Conservation (phyloP, 2,329 filamentous ascomycete species). For the Trichoderma atroviride region DNA sequence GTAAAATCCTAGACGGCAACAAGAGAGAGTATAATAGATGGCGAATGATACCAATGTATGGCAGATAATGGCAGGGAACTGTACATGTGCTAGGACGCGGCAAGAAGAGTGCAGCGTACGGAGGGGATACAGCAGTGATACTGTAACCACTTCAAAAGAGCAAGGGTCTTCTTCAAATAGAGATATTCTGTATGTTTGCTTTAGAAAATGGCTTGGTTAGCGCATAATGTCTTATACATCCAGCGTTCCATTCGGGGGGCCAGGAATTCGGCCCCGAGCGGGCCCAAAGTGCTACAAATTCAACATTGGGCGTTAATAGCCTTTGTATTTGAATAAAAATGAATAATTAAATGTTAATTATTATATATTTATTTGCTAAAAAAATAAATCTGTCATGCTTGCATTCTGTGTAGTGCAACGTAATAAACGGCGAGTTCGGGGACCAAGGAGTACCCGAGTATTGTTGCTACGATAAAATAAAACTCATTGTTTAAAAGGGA, state of each 20-base stretch:
- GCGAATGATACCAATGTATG: not conserved
- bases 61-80: not conserved
- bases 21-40: not conserved
- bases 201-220: not conserved
- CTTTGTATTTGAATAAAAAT: not conserved
- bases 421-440: not conserved
- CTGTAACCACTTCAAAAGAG: not conserved
- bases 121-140: not conserved
- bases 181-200: not conserved
- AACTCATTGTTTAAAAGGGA: too few species aligned
- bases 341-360: not conserved
- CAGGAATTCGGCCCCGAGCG: not conserved
- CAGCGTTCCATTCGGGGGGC: not conserved
- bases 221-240: not conserved
- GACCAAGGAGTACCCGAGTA: too few species aligned
- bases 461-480: too few species aligned
- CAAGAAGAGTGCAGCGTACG: not conserved
- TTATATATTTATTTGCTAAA: not conserved
- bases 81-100: too few species aligned
- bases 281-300: not conserved
- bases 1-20: not conserved
- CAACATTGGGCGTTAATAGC: not conserved
- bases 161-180: not conserved
- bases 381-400: not conserved
- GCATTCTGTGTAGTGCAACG: not conserved